phyloP scores from a whole-genome alignment of 2,329 filamentous ascomycete species.

The Leptographium wingfieldii region DNA sequence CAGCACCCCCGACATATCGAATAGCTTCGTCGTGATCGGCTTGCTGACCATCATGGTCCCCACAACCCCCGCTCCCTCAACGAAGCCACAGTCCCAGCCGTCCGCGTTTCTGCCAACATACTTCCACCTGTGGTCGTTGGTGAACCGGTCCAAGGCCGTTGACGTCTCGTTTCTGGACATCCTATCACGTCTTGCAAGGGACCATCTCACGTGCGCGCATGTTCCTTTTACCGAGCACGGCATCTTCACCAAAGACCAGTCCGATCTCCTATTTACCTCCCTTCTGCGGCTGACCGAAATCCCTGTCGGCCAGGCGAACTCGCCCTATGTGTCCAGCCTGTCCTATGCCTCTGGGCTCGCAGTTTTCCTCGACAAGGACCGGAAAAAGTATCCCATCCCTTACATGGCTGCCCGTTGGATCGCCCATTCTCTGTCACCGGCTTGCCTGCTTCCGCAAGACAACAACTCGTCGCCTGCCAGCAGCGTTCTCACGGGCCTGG shows the following conservation, averaged over 20 bases:
- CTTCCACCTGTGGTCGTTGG: constrained; percentile 91
- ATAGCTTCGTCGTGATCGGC: constrained; percentile 85
- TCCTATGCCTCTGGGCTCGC: constrained; percentile 76
- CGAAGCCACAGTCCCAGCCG: constrained; percentile 65
- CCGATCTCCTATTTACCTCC: constrained; percentile 83
- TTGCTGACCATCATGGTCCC: constrained; percentile 79
- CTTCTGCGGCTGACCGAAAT: constrained; percentile 85
- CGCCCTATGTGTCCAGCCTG: constrained; percentile 69
- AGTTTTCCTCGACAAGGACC: constrained; percentile 80
- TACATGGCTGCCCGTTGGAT: constrained; percentile 92
- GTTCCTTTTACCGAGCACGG: constrained; percentile 76
- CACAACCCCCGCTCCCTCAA: constrained; percentile 62
- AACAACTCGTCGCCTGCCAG: constrained; percentile 29
- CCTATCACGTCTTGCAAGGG: constrained; percentile 73
- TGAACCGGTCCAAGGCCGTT: constrained; percentile 77
- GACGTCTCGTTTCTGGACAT: constrained; percentile 84
- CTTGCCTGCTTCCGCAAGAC: constrained; percentile 50
- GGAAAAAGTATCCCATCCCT: constrained; percentile 80
- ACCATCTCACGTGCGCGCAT: constrained; percentile 62
- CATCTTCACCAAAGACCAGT: constrained; percentile 86
- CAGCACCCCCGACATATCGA: constrained; percentile 82
- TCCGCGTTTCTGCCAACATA: constrained; percentile 84
- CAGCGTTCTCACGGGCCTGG: constrained; percentile 72
- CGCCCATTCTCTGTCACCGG: constrained; percentile 80
- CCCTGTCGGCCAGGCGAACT: constrained; percentile 89